Percentiles rank a stretch among this genome's conserved stretches.
Evolutionary conservation across 2,329 filamentous ascomycete species (phyloP).

Genomic region (Eurotiales sp.): DNA sequence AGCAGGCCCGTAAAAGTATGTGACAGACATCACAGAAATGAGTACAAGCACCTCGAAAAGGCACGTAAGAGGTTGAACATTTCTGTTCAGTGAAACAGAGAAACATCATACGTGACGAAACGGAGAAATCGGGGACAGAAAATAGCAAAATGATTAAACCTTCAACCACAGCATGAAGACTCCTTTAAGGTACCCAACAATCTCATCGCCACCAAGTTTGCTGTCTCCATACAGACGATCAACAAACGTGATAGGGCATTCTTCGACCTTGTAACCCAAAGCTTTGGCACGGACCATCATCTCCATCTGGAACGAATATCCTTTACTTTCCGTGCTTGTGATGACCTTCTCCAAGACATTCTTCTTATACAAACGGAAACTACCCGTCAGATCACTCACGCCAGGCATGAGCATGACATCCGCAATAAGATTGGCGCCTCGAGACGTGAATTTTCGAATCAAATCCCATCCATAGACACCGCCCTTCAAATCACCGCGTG

Average conservation of each 20-base stretch:
- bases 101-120: not conserved
- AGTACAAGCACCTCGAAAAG: not conserved
- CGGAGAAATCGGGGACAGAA: not conserved
- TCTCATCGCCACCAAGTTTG: slow-evolving; percentile 92
- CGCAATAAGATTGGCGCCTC: slow-evolving; percentile 87
- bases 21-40: not conserved
- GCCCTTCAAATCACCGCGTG: slow-evolving; percentile 57
- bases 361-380: slow-evolving; percentile 93
- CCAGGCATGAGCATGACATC: slow-evolving; percentile 90
- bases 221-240: slow-evolving; percentile 93
- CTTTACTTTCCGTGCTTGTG: slow-evolving; percentile 85
- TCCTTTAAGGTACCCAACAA: slow-evolving; percentile 92
- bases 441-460: slow-evolving; percentile 69
- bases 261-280: slow-evolving; percentile 88
- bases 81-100: not conserved
- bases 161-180: slow-evolving; percentile 74
- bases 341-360: slow-evolving; percentile 86
- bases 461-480: slow-evolving; percentile 97
- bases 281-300: slow-evolving; percentile 97
- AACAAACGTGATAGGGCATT: slow-evolving; percentile 95
- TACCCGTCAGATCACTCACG: slow-evolving; percentile 92
- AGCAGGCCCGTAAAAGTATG: not conserved
- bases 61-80: not conserved
- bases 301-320: slow-evolving; percentile 99
- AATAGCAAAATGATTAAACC: slow-evolving; percentile 49